Evolutionary conservation across 768 basidiomycete species (phyloP).

Genomic region (Hortiboletus flavorubellus): DNA sequence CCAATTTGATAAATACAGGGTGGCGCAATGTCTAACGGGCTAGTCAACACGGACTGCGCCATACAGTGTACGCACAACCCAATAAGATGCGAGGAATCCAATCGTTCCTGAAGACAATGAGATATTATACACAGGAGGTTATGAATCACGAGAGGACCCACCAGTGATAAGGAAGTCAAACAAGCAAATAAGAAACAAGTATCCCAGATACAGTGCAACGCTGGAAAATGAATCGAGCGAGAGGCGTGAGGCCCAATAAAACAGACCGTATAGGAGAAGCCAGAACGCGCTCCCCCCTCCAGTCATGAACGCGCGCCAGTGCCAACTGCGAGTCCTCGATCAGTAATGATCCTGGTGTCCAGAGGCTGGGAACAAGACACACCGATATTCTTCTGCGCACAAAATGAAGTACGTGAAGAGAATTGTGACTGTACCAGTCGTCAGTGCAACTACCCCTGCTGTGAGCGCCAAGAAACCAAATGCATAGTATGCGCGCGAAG

Average conservation of each 20-base stretch:
- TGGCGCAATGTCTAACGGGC: slow-evolving; percentile 1
- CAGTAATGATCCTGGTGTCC: not conserved
- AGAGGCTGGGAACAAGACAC: slow-evolving; percentile 15
- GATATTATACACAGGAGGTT: not conserved
- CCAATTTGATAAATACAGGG: slow-evolving; percentile 11
- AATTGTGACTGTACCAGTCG: slow-evolving; percentile 88
- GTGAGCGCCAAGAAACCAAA: slow-evolving; percentile 94
- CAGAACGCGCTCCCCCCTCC: slow-evolving; percentile 93
- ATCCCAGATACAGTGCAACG: slow-evolving; percentile 84
- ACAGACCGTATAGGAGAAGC: slow-evolving; percentile 84
- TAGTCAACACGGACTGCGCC: slow-evolving; percentile 76
- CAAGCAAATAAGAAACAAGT: slow-evolving; percentile 78
- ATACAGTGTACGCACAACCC: slow-evolving; percentile 85
- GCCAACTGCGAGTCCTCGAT: slow-evolving; percentile 61
- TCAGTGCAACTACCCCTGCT: slow-evolving; percentile 75
- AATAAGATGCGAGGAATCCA: slow-evolving; percentile 88
- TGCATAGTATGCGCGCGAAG: slow-evolving; percentile 90
- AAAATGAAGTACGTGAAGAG: slow-evolving; percentile 87
- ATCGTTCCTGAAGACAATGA: slow-evolving; percentile 64
- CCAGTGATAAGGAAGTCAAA: slow-evolving; percentile 88
- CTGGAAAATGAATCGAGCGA: slow-evolving; percentile 80
- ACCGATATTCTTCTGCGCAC: slow-evolving; percentile 94
- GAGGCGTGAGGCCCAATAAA: slow-evolving; percentile 86
- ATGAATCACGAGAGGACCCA: slow-evolving; percentile 24
- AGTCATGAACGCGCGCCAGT: slow-evolving; percentile 91